A percentile compares a stretch with the other conserved stretches of the same genome.
Conservation (phyloP, 352 stramenopile genomes). For the Phytophthora europaea region DNA sequence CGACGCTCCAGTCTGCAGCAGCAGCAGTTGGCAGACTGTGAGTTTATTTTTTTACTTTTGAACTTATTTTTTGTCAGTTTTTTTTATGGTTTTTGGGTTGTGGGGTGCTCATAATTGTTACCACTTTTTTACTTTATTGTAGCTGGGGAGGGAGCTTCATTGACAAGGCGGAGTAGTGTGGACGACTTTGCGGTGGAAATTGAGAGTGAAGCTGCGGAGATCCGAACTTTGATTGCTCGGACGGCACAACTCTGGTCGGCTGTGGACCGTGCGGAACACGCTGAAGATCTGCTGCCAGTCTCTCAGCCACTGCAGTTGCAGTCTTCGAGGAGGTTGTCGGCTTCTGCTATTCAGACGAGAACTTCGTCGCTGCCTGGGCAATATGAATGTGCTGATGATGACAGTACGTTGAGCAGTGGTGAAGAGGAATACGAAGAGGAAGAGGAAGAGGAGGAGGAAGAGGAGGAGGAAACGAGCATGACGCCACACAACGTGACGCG, state of each 20-base stretch:
- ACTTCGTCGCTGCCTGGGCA: slow-evolving; percentile 7
- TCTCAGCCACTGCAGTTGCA: slow-evolving; percentile 2
- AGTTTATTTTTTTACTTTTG: slow-evolving; percentile 10
- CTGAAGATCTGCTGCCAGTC: slow-evolving; percentile 3
- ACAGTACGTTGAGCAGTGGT: slow-evolving; percentile 39
- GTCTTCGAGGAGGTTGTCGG: background rate
- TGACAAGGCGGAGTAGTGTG: background rate
- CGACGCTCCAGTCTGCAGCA: slow-evolving; percentile 23
- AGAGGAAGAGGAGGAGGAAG: slow-evolving; percentile 23
- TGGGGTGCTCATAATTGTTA: slow-evolving; percentile 12
- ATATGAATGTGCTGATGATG: slow-evolving; percentile 23
- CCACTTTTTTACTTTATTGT: background rate
- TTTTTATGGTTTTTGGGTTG: background rate
- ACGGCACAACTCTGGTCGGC: slow-evolving; percentile 46
- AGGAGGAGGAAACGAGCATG: background rate
- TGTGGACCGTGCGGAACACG: slow-evolving; percentile 31
- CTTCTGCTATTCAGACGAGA: slow-evolving; percentile 9
- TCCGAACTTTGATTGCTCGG: slow-evolving; percentile 43
- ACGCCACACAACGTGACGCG: slow-evolving; percentile 6
- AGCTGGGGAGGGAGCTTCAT: background rate
- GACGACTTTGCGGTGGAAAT: slow-evolving; percentile 40
- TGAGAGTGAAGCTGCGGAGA: slow-evolving; percentile 46
- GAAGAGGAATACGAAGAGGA: slow-evolving; percentile 26
- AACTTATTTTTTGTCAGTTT: background rate
- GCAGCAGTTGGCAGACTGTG: slow-evolving; percentile 23